Conservation (phyloP, 2,329 filamentous ascomycete species). For the Allantophomopsis cytisporea region DNA sequence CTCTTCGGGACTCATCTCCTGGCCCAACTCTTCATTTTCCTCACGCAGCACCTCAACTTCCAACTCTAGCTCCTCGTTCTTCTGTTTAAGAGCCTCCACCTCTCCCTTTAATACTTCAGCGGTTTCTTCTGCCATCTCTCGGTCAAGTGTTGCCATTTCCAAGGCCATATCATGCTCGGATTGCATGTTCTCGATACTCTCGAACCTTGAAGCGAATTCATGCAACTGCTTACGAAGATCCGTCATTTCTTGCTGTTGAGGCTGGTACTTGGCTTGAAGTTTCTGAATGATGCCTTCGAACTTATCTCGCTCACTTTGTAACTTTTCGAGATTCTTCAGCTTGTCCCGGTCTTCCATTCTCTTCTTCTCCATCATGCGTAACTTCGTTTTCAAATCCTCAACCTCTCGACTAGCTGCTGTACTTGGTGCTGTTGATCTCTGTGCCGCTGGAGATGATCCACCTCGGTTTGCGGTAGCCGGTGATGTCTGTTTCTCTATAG, state of each 20-base stretch:
- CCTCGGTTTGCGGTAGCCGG: conserved; percentile 12
- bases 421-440: conserved; percentile 9
- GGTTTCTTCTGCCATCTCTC: conserved; percentile 92
- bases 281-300: conserved; percentile 82
- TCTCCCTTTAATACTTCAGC: conserved; percentile 74
- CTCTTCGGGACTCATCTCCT: conserved; percentile 82
- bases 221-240: conserved; percentile 68
- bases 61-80: conserved; percentile 71
- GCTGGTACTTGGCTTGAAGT: conserved; percentile 76
- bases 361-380: conserved; percentile 80
- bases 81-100: conserved; percentile 61
- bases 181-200: conserved; percentile 58
- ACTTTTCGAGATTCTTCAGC: conserved; percentile 61
- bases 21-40: conserved; percentile 72
- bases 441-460: conserved; percentile 10
- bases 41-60: conserved; percentile 79
- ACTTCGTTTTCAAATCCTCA: conserved; percentile 78
- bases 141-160: conserved; percentile 78
- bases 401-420: conserved; percentile 40
- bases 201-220: conserved; percentile 56
- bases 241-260: conserved; percentile 65
- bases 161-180: conserved; percentile 75
- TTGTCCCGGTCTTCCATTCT: conserved; percentile 75
- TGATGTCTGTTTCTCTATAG: conserved; percentile 7
- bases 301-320: conserved; percentile 64